Base-by-base conservation (phyloP, 2,329 filamentous ascomycete species). In the Neurospora sp. region DNA sequence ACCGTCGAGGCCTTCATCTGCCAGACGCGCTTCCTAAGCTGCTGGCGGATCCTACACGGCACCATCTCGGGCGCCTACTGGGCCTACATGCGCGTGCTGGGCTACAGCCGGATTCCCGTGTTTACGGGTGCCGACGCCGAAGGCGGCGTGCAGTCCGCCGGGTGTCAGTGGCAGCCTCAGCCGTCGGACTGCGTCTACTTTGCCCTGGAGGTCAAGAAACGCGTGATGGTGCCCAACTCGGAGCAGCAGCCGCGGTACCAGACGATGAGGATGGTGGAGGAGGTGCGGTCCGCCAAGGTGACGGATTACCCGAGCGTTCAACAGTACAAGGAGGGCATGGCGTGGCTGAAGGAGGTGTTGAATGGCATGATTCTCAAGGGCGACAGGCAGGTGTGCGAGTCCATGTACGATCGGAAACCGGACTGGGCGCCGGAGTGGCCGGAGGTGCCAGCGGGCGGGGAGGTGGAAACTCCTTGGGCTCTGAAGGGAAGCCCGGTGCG, bases 71-170 rank as follows among this genome's bases (percentile, higher is more conserved):
- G 71, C 4, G 70, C 62, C 11, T 73, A 74, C 23, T 75, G 73
- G 73, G 72, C 73, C 1, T 74, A 73, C 67, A 75, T 75, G 73
- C 73, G 73, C 68, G 70, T 71, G 4, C 46, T 74, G 28, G 73
- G 73, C 6, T 72, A 72, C 66, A 72, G 69, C 58, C 69, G 69
- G 62, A 71, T 72, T 10, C 71, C 71, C 42, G 68, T 73, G 23
- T 71, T 69, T 19, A 68, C 9, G 23, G 70, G 69, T 9, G 23
- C 46, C 42, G n/a, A 46, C 9, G 0, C 9, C 17, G 42, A 23
- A 46, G 42, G 42, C 17, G 42, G 42, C 42, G 4, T 19, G 42
- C 52, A 62, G 23, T 36, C 23, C 13, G 4, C 11, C 68, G 73
- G 4, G 38, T 72, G 10, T 36, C 72, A 71, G 70, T 73, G 72